Conservation (phyloP, 306 rosid genomes). For the Delonix regia region DNA sequence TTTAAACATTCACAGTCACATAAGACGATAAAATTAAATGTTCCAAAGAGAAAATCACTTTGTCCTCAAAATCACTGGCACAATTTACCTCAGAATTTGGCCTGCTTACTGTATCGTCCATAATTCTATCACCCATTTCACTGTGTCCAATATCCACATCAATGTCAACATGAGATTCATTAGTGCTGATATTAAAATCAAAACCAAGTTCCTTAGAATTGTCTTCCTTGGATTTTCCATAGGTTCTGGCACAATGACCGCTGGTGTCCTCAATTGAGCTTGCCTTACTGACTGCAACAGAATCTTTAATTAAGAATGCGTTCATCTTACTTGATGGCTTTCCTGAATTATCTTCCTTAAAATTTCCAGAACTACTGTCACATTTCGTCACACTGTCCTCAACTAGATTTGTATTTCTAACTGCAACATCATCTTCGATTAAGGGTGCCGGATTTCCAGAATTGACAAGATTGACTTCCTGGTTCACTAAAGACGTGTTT, state of each 20-base stretch:
- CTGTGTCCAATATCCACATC: conserved; percentile 32
- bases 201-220: conserved; percentile 39
- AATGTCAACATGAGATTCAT: conserved; percentile 41
- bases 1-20: conserved; percentile 29
- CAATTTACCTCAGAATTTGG: conserved; percentile 39
- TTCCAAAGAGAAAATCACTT: conserved; percentile 8
- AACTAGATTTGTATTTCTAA: conserved; percentile 29
- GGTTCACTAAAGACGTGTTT: conserved; percentile 31
- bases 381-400: conserved; percentile 33
- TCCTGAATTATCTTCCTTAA: conserved; percentile 31
- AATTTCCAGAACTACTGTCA: conserved; percentile 19
- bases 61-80: conserved; percentile 23
- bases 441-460: conserved; percentile 33
- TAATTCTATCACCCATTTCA: neutral
- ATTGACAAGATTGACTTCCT: conserved; percentile 41
- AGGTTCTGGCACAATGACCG: conserved; percentile 28
- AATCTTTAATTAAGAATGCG: conserved; percentile 34
- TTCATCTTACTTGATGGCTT: conserved; percentile 32
- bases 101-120: conserved; percentile 29
- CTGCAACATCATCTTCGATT: conserved; percentile 30
- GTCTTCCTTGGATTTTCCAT: conserved; percentile 34
- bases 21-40: conserved; percentile 8
- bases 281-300: conserved; percentile 30
- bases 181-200: conserved; percentile 36
- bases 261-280: conserved; percentile 30